Conservation (phyloP, 805 yeast genomes). For the Candida chilensis region DNA sequence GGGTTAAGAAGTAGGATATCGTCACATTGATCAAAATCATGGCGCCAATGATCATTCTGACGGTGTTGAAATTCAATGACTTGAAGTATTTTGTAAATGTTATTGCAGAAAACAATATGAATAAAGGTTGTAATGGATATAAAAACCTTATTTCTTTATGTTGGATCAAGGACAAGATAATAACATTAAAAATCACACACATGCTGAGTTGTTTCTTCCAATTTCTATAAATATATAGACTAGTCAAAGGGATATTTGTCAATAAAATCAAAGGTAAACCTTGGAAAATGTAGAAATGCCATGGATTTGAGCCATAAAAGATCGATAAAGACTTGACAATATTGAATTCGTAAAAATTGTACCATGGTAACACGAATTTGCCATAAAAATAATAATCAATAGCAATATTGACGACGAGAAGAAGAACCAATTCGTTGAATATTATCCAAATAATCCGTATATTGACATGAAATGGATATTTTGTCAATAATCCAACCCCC, state of each 20-base stretch:
- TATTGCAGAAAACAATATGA: constrained; percentile 41
- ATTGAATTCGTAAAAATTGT: constrained; percentile 71
- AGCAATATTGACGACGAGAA: constrained; percentile 23
- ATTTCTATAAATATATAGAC: constrained; percentile 11
- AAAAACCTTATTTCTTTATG: constrained; percentile 93
- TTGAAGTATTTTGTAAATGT: constrained; percentile 3
- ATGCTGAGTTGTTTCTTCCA: constrained; percentile 5
- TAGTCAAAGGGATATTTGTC: constrained; percentile 55
- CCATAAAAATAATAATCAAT: constrained; percentile 60
- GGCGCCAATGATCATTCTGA: not conserved
- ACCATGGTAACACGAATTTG: constrained; percentile 46
- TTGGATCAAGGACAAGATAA: constrained; percentile 51
- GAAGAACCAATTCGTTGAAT: constrained; percentile 8
- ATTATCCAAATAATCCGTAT: not conserved
- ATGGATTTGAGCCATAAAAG: constrained; percentile 79
- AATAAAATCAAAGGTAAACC: constrained; percentile 72
- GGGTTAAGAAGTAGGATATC: constrained; percentile 44
- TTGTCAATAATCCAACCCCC: constrained; percentile 35
- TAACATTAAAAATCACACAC: constrained; percentile 31
- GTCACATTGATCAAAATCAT: constrained; percentile 24
- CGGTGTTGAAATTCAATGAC: not conserved
- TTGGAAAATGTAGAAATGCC: constrained; percentile 79
- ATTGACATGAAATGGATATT: no score
- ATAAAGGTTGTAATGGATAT: constrained; percentile 74
- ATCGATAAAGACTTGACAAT: constrained; percentile 61